Evolutionary conservation across 176 grass and related monocot species (phyloP).

Genomic region (Elymus sibiricus): DNA sequence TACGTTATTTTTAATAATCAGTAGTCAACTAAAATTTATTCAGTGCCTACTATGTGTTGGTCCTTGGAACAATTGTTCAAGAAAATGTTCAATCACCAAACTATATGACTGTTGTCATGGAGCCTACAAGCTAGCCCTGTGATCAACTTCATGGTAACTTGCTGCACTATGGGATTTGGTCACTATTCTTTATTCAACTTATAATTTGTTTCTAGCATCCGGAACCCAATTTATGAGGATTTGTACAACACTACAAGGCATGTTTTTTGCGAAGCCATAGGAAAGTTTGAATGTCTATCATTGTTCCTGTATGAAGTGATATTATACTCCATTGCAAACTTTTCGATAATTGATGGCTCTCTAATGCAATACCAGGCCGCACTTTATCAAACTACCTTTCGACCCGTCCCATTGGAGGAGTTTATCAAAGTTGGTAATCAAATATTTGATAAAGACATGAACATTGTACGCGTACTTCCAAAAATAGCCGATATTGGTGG

Average conservation of each 20-base stretch:
- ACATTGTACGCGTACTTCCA: slow-evolving; percentile 61
- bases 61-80: not conserved
- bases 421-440: slow-evolving; percentile 92
- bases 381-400: slow-evolving; percentile 91
- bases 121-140: not conserved
- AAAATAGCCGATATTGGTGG: slow-evolving; percentile 75
- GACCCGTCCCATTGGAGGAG: slow-evolving; percentile 93
- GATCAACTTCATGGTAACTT: slow-evolving; percentile 1
- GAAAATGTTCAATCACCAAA: not conserved
- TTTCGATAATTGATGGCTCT: slow-evolving; percentile 11
- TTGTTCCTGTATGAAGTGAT: not conserved
- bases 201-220: not conserved
- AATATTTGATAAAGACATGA: slow-evolving; percentile 95
- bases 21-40: not conserved
- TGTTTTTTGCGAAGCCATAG: not conserved
- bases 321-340: slow-evolving; percentile 13
- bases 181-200: not conserved
- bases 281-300: not conserved
- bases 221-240: slow-evolving; percentile 7
- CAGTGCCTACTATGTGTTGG: not conserved
- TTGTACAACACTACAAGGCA: not conserved
- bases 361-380: slow-evolving; percentile 52
- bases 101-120: not conserved
- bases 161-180: not conserved
- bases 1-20: not conserved